phyloP scores from a whole-genome alignment of 495 filamentous ascomycete species.

The Penicillium antarcticum region DNA sequence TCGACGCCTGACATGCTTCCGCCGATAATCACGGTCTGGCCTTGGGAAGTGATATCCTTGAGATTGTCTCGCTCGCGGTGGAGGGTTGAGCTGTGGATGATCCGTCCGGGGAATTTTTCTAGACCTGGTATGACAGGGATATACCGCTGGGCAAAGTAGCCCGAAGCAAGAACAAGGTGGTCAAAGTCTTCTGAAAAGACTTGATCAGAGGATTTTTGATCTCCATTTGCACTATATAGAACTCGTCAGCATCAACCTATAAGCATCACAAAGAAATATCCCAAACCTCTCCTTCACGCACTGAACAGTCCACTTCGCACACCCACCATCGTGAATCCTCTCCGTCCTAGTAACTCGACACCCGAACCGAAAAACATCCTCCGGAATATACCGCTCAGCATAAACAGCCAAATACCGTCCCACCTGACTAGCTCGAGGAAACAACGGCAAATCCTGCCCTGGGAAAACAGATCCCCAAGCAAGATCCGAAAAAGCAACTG shows the following conservation, averaged over 20 bases:
- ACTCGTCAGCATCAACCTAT: conserved; percentile 3
- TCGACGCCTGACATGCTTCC: conserved; percentile 84
- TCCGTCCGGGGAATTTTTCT: conserved; percentile 25
- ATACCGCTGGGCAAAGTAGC: conserved; percentile 67
- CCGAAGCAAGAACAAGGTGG: conserved; percentile 68
- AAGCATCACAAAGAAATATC: not conserved
- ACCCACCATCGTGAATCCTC: conserved; percentile 19
- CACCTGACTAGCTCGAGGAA: conserved; percentile 75
- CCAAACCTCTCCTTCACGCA: conserved; percentile 34
- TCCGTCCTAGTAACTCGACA: conserved; percentile 49
- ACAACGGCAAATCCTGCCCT: conserved; percentile 47
- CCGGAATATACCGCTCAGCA: conserved; percentile 51
- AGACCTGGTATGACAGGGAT: conserved; percentile 47
- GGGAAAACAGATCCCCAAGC: conserved; percentile 55
- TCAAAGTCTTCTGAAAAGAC: conserved; percentile 54
- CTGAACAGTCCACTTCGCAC: conserved; percentile 52
- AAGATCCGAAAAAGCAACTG: conserved; percentile 75
- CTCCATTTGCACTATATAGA: conserved; percentile 2
- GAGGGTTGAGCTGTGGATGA: conserved; percentile 60
- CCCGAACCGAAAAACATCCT: conserved; percentile 46
- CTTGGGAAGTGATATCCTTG: not conserved
- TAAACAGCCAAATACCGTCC: conserved; percentile 69
- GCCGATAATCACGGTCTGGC: conserved; percentile 64
- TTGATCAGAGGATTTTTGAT: not conserved
- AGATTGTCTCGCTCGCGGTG: conserved; percentile 24